A percentile compares a stretch with the other conserved stretches of the same genome.
Conservation (phyloP, 2,329 filamentous ascomycete genomes). For the Aschersonia sp. region DNA sequence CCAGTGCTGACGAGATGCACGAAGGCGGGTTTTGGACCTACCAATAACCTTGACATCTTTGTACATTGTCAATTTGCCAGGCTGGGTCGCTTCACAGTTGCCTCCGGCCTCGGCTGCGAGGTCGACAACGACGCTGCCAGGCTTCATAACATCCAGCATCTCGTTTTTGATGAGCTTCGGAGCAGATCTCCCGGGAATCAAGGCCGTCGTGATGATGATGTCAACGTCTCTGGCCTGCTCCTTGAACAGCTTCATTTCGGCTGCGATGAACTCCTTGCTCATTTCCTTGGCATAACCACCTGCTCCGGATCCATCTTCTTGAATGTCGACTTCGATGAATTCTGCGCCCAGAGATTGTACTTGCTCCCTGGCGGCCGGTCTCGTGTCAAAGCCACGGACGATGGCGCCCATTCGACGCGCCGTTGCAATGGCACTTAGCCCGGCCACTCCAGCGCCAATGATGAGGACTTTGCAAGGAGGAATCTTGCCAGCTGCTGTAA, state of each 20-base stretch:
- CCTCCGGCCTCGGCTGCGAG: slow-evolving; percentile 78
- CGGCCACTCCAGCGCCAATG: slow-evolving; percentile 81
- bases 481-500: slow-evolving; percentile 81
- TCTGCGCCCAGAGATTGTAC: slow-evolving; percentile 83
- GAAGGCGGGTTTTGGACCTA: slow-evolving; percentile 18
- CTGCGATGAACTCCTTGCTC: slow-evolving; percentile 86
- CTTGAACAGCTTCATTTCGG: slow-evolving; percentile 85
- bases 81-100: slow-evolving; percentile 71
- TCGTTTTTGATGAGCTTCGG: slow-evolving; percentile 72
- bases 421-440: slow-evolving; percentile 76
- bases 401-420: slow-evolving; percentile 78
- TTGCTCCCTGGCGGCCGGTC: slow-evolving; percentile 75
- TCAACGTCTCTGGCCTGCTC: slow-evolving; percentile 80
- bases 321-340: slow-evolving; percentile 72
- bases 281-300: slow-evolving; percentile 89
- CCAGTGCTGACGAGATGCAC: background rate
- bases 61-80: slow-evolving; percentile 55
- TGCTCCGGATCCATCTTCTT: slow-evolving; percentile 73
- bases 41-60: slow-evolving; percentile 77
- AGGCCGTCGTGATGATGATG: slow-evolving; percentile 84
- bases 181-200: slow-evolving; percentile 73
- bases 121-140: slow-evolving; percentile 78
- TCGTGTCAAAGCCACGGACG: slow-evolving; percentile 82
- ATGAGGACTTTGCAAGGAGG: slow-evolving; percentile 83
- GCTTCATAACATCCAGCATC: slow-evolving; percentile 76